Evolutionary conservation across 345 rosid species (phyloP).

Genomic region (Populus nigra): DNA sequence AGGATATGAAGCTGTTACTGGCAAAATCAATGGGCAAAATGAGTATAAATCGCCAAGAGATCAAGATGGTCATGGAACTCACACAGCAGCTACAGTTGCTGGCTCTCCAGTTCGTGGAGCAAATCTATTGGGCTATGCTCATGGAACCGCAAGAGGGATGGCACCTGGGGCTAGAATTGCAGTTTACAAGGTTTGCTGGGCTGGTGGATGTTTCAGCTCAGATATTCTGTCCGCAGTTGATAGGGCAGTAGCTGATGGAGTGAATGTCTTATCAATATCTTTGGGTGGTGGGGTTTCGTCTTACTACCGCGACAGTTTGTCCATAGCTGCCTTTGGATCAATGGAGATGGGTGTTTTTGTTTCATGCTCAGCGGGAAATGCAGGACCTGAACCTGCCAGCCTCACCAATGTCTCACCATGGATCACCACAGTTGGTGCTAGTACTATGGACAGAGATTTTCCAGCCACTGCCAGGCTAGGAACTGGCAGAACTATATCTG

Average conservation of each 20-base stretch:
- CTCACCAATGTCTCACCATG: slow-evolving; percentile 31
- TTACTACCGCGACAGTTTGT: slow-evolving; percentile 26
- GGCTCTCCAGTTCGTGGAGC: slow-evolving; percentile 26
- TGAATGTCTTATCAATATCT: slow-evolving; percentile 28
- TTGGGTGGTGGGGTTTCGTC: slow-evolving; percentile 31
- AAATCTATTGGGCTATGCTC: slow-evolving; percentile 26
- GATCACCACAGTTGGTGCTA: slow-evolving; percentile 33
- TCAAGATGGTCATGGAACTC: slow-evolving; percentile 37
- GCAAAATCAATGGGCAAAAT: slow-evolving; percentile 21
- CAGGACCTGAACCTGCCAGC: slow-evolving; percentile 32
- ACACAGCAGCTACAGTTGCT: slow-evolving; percentile 31
- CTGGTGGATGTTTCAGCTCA: slow-evolving; percentile 32
- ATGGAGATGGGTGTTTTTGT: slow-evolving; percentile 33
- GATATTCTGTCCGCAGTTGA: slow-evolving; percentile 32
- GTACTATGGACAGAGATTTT: slow-evolving; percentile 30
- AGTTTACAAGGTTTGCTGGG: slow-evolving; percentile 32
- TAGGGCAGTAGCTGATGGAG: slow-evolving; percentile 34
- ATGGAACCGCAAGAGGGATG: slow-evolving; percentile 36
- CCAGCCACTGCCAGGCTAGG: slow-evolving; percentile 22
- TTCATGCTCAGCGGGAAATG: slow-evolving; percentile 34
- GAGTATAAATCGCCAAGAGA: slow-evolving; percentile 32
- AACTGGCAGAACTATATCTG: slow-evolving; percentile 20
- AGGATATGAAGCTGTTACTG: slow-evolving; percentile 27
- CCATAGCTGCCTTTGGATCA: slow-evolving; percentile 32
- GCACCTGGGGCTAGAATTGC: slow-evolving; percentile 32